These are phyloP conservation scores for Filosporella fistucella DNA, from an alignment of 495 filamentous ascomycete genomes.

Conservation along the genomic window DNA sequence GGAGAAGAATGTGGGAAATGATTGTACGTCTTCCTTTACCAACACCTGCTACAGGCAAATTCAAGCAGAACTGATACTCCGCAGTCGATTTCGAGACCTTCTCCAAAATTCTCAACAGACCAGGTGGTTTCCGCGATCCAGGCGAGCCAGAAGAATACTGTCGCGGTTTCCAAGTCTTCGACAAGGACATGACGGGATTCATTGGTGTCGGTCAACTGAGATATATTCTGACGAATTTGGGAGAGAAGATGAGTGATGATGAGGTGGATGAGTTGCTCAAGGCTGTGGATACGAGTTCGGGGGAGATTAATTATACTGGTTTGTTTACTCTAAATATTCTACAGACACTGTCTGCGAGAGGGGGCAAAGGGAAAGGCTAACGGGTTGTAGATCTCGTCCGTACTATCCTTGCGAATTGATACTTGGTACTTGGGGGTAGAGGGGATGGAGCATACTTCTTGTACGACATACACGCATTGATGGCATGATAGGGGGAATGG, in stretches of 20 bases:
- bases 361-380: neutral
- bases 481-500: constrained; percentile 14
- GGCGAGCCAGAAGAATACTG: constrained; percentile 97
- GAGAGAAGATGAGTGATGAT: constrained; percentile 98
- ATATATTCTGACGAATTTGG: constrained; percentile 94
- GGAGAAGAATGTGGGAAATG: constrained; percentile 78
- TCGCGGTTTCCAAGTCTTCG: constrained; percentile 97
- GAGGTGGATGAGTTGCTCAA: constrained; percentile 98
- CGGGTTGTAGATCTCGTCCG: constrained; percentile 71
- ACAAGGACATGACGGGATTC: constrained; percentile 97
- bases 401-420: constrained; percentile 89
- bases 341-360: too few relatives aligned
- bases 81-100: constrained; percentile 98
- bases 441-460: constrained; percentile 7
- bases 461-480: constrained; percentile 19
- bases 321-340: constrained; percentile 25
- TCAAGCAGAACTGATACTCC: neutral
- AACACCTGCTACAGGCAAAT: neutral
- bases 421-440: neutral
- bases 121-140: constrained; percentile 95
- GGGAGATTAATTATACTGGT: constrained; percentile 97
- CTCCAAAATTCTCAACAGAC: constrained; percentile 90
- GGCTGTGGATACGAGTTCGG: constrained; percentile 88
- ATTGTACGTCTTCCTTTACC: constrained; percentile 63
- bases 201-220: constrained; percentile 95